Conservation (phyloP, 805 yeast species). For the Hanseniaspora singularis region DNA sequence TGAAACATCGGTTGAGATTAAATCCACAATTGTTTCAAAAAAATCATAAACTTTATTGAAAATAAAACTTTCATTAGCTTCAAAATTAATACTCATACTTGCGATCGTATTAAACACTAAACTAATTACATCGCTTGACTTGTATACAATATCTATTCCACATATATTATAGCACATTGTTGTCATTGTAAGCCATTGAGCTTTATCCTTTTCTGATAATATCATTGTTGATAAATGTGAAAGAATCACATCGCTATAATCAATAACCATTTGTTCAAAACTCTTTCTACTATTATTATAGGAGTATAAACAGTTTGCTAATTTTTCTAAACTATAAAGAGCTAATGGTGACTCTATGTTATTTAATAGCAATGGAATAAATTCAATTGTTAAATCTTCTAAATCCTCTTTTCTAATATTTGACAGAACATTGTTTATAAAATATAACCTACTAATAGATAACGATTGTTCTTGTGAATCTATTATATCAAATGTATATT, state of each 20-base stretch:
- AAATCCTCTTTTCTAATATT: neutral
- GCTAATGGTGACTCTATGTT: constrained; percentile 4
- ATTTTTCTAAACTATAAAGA: too few species aligned
- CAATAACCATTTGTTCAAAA: too few species aligned
- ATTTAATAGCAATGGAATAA: constrained; percentile 1
- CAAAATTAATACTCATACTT: neutral
- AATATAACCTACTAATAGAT: neutral
- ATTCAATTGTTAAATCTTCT: constrained; percentile 1
- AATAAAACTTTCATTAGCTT: too few species aligned
- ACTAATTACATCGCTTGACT: constrained; percentile 6
- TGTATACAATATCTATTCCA: constrained; percentile 7
- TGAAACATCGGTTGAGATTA: neutral
- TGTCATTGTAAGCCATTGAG: constrained; percentile 5
- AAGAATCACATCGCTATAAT: too few species aligned
- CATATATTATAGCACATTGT: constrained; percentile 4
- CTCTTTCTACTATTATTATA: too few species aligned
- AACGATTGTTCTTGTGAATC: neutral
- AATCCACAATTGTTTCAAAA: constrained; percentile 1
- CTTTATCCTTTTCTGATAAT: neutral
- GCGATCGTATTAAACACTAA: constrained; percentile 9
- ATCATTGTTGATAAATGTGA: constrained; percentile 3
- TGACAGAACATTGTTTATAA: neutral
- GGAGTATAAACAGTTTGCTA: too few species aligned
- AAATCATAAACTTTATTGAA: too few species aligned
- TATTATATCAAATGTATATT: neutral